Evolutionary conservation across 192 early-diverging fungal genomes (phyloP), one percentile per base, ranked within the genome.

Genomic region (Gamsiella multidivaricata): DNA sequence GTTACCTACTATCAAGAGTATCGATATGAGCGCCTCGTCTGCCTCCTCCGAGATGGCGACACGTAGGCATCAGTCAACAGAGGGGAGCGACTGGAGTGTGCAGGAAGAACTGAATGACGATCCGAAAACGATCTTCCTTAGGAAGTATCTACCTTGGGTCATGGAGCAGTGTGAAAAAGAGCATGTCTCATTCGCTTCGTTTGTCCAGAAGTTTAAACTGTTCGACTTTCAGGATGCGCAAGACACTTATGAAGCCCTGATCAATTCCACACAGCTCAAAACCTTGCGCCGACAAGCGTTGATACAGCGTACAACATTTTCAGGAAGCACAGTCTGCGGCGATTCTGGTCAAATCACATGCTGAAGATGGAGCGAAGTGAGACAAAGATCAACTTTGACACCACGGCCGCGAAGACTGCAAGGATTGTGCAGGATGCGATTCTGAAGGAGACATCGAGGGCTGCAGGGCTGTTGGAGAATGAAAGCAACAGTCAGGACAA

Each of bases 211-310:
- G 34, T 51, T 52, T 34, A 52, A 52, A 28, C 34, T 52, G 3
- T 52, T 47, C n/a, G 49, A 63, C 61, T 33, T 51, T 45, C 46
- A 51, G 49, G 61, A 63, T 37, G 61, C 36, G 1, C 61, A 52
- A 53, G 49, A 52, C 61, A 23, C 46, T 23, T 52, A 25, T 26
- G 61, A 63, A 29, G 32, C 49, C 18, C 26, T 63, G 47, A 62
- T 63, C 49, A 32, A 28, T 32, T 63, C 31, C 2, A 26, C 34
- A 39, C 33, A 41, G 23, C 32, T 63, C 49, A 51, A 32, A 36
- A 41, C 34, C 4, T 63, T 28, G 61, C 61, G 61, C 12, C 36
- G 49, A 37, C 7, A 15, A 52, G 32, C 25, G 1, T 52, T 63
- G 36, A 63, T 29, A 39, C 61, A 52, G 23, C 49, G 8, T 63